Evolutionary conservation across 768 basidiomycete species (phyloP), one percentile per base, ranked within the genome.

Genomic region (Fomitopsis pulvina): DNA sequence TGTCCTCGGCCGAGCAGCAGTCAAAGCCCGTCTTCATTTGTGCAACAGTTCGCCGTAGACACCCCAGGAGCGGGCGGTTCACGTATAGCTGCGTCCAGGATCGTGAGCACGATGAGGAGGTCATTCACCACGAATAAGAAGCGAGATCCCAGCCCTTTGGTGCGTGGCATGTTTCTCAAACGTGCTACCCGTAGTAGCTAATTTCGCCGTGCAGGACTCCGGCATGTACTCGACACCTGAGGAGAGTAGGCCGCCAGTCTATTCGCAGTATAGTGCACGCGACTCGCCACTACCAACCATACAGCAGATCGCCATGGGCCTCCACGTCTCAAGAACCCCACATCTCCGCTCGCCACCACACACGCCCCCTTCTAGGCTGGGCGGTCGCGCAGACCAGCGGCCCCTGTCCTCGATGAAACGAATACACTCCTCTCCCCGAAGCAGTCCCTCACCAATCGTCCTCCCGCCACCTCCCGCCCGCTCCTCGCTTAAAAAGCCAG

Each of bases 221-320:
- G 52, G 52, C 9, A 64, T 61, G 61, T 56, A 60, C 42, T 62
- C 63, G 11, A 64, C 63, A 3, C 53, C 59, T 16, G 61, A 54
- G 38, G 63, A 64, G 47, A 62, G 47, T 46, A 46, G 53, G 8
- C 52, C 53, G 12, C 60, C 61, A 20, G 41, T 51, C 6, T 48
- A 54, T 5, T 52, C 58, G 3, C 56, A 59, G 25, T 63, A 72
- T 51, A 70, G 65, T 54, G 63, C 67, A 45, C 74, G 68, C 52
- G 59, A 68, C 52, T 32, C 52, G 20, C 62, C 61, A 42, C 54
- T 71, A 14, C 85, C 85, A 1, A 83, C 80, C 41, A 74, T 86
- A 34, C 80, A 84, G 58, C 85, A 88, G 66, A 88, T 88, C 52
- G 81, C 83, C 12, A 87, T 88, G 85, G 86, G 86, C 18, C 72